Evolutionary conservation across 2,329 filamentous ascomycete genomes (phyloP).

Genomic region (Fusarium incarnatum): DNA sequence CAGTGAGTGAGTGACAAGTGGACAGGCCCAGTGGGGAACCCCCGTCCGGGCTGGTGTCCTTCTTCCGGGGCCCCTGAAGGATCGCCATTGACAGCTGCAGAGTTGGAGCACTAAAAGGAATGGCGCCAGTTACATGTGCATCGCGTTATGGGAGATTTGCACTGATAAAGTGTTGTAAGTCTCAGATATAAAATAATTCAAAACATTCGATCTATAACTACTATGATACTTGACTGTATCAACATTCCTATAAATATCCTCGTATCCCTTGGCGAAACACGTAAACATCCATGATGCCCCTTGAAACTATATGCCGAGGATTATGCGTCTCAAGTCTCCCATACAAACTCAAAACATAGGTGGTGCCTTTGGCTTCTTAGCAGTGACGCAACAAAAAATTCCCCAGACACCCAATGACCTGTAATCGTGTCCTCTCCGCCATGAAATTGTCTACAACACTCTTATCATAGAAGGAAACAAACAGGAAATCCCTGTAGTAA

Average conservation of each 20-base stretch:
- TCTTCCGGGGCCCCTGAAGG: conserved; percentile 31
- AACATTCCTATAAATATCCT: conserved; percentile 3
- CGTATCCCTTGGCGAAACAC: conserved; percentile 11
- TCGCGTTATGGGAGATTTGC: conserved; percentile 2
- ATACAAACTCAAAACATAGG: conserved; percentile 40
- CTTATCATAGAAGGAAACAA: conserved; percentile 32
- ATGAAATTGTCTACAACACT: conserved; percentile 40
- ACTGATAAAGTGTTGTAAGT: background rate
- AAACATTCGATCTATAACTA: too few relatives aligned
- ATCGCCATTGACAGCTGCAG: conserved; percentile 41
- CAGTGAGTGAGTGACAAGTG: background rate
- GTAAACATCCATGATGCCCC: conserved; percentile 6
- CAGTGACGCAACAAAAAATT: conserved; percentile 44
- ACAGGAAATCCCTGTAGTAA: conserved; percentile 23
- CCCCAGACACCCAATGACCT: conserved; percentile 2
- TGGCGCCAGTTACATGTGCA: conserved; percentile 19
- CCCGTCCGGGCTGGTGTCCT: background rate
- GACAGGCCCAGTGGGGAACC: background rate
- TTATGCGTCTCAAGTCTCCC: conserved; percentile 40
- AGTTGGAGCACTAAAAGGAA: conserved; percentile 30
- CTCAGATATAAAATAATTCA: background rate
- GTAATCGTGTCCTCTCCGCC: conserved; percentile 45
- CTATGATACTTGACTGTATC: background rate
- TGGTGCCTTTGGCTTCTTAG: conserved; percentile 16
- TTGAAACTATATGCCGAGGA: conserved; percentile 44